Evolutionary conservation across 2,329 filamentous ascomycete genomes (phyloP).

Genomic region (Colletotrichum filicis): DNA sequence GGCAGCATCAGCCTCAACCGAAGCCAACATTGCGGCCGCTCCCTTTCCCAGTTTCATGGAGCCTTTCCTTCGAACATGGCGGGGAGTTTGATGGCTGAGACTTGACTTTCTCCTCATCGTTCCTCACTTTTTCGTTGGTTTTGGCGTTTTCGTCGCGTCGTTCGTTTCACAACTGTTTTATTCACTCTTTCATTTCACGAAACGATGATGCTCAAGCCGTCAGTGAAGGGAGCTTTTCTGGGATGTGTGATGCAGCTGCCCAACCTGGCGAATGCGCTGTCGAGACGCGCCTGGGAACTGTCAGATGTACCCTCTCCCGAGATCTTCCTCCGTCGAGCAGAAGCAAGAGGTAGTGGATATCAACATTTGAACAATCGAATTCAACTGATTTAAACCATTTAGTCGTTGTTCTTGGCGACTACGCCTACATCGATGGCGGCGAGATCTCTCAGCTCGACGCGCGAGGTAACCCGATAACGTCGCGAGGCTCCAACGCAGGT

Average conservation of each 20-base stretch:
- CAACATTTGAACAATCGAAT: too few species aligned
- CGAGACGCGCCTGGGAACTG: background rate
- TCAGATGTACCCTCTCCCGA: background rate
- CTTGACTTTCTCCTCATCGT: background rate
- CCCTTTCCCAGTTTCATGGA: background rate
- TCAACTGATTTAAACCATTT: background rate
- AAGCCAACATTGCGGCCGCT: background rate
- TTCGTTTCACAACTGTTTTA: background rate
- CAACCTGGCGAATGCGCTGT: background rate
- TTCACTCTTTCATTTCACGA: background rate
- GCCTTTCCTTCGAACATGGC: background rate
- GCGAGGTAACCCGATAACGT: background rate
- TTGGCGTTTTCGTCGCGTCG: background rate
- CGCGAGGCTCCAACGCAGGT: constrained; percentile 19
- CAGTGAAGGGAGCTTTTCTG: background rate
- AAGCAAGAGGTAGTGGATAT: background rate
- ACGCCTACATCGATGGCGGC: constrained; percentile 52
- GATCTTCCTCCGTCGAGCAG: background rate
- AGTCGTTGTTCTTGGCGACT: constrained; percentile 44
- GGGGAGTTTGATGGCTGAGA: background rate
- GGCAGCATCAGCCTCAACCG: background rate
- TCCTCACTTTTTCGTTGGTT: background rate
- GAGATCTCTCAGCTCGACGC: constrained; percentile 40
- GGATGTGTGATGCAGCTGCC: background rate
- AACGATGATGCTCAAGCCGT: background rate